Evolutionary conservation across 139 green algal genomes (phyloP).

Genomic region (Desmodesmus armatus): DNA sequence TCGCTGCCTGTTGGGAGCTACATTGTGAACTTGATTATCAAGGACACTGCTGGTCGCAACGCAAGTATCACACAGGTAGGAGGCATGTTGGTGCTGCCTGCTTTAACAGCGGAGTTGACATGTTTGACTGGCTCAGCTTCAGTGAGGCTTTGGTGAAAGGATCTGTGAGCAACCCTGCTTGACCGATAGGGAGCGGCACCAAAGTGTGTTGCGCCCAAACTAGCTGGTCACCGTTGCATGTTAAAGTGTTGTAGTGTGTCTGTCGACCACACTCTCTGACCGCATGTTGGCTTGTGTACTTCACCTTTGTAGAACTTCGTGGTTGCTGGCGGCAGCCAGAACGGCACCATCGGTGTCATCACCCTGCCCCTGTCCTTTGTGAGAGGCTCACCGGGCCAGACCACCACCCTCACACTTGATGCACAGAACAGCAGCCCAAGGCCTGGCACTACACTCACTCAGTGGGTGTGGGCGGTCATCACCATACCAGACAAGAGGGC

Average conservation of each 20-base stretch:
- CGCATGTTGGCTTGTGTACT: not conserved
- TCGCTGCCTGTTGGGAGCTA: slow-evolving; percentile 37
- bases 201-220: too few species aligned
- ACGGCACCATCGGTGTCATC: slow-evolving; percentile 41
- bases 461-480: slow-evolving; percentile 41
- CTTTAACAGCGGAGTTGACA: too few species aligned
- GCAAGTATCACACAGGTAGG: slow-evolving; percentile 28
- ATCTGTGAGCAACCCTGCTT: too few species aligned
- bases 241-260: not conserved
- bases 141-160: too few species aligned
- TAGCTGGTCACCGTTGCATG: not conserved
- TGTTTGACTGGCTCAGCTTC: too few species aligned
- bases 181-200: too few species aligned
- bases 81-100: too few species aligned
- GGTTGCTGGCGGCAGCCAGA: slow-evolving; percentile 5
- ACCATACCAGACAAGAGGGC: not conserved
- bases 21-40: slow-evolving; percentile 10
- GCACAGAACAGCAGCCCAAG: slow-evolving; percentile 7
- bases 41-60: slow-evolving; percentile 20
- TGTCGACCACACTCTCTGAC: not conserved
- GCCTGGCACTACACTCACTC: slow-evolving; percentile 24
- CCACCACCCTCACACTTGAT: slow-evolving; percentile 19
- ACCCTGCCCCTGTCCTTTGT: slow-evolving; percentile 30
- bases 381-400: not conserved
- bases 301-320: slow-evolving; percentile 34